Base-by-base conservation (phyloP, 345 rosid genomes). In the Gossypium bickii region DNA sequence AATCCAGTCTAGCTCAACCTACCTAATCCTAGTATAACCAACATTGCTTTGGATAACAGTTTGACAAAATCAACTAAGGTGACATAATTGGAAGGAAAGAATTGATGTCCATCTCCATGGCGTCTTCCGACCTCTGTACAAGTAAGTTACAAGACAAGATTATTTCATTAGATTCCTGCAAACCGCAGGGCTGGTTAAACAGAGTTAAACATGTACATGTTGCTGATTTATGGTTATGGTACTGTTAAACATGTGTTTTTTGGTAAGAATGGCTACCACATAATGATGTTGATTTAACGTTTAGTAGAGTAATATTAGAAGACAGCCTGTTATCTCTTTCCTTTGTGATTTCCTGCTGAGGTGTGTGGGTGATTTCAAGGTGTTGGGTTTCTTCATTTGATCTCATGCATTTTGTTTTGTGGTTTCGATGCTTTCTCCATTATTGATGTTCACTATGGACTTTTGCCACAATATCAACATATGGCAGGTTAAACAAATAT, bases 1-100 rank as follows among this genome's bases (percentile, higher is more conserved):
- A 27, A 8, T 25, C 58, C 9, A 15, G 34, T 49, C 24, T 25
- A 64, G 56, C 55, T 12, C 18, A 12, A 41, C 72, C 15, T 43
- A 85, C 88, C 87, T 25, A 78, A 75, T 74, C 87, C 87, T 16
- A 85, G 80, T 15, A 87, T 52, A 70, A 82, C 63, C 20, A 87
- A 63, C 69, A 81, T 49, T 55, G 81, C 80, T 59, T 81, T 85
- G 72, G 83, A 82, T n/a, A 72, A 63, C 43, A 82, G 48, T 82
- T 84, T 84, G 59, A 85, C 12, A 51, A 85, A 76, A 48, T 82
- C 79, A 12, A 82, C 76, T 73, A 68, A 75, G 12, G 75, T 79
- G 12, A 17, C 59, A 71, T 71, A 86, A 76, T 82, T 88, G 9
- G 82, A 67, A 22, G 92, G 89, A 53, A 80, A 22, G 3, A 83